A percentile compares a stretch with the other conserved stretches of the same genome.
These are phyloP conservation scores for Lasiosphaeris hirsuta DNA, from an alignment of 495 filamentous ascomycete species.

Conservation along the genomic window DNA sequence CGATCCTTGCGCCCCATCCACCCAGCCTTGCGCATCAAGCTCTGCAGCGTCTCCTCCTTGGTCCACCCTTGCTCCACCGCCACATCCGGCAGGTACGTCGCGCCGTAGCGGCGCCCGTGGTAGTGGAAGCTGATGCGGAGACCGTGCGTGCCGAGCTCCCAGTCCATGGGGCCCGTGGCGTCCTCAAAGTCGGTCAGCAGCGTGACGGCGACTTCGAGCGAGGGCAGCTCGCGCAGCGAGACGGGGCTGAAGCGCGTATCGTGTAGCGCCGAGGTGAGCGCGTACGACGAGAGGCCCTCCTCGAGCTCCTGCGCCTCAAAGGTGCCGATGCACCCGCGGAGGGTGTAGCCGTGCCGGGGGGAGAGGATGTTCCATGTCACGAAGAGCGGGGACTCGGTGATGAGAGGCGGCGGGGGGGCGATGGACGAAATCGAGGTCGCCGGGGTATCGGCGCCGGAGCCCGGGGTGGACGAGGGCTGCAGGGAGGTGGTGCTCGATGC, in stretches of 20 bases:
- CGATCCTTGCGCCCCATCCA: slow-evolving; percentile 66
- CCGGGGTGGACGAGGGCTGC: slow-evolving; percentile 20
- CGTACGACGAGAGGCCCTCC: slow-evolving; percentile 72
- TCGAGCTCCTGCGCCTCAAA: slow-evolving; percentile 78
- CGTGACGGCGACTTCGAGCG: slow-evolving; percentile 67
- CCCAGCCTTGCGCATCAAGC: slow-evolving; percentile 90
- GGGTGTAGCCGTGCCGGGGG: slow-evolving; percentile 50
- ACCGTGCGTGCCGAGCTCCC: slow-evolving; percentile 82
- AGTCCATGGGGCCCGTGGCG: slow-evolving; percentile 71
- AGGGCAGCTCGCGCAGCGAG: slow-evolving; percentile 59
- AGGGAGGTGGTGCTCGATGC: slow-evolving; percentile 26
- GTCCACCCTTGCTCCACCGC: slow-evolving; percentile 91
- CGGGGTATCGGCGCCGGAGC: slow-evolving; percentile 26
- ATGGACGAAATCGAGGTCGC: slow-evolving; percentile 37
- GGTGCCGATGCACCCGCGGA: slow-evolving; percentile 95
- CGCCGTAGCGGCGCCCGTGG: slow-evolving; percentile 63
- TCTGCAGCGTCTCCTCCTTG: slow-evolving; percentile 85
- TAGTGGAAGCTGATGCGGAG: slow-evolving; percentile 72
- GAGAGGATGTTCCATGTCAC: slow-evolving; percentile 89
- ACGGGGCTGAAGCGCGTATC: slow-evolving; percentile 85
- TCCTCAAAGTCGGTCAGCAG: slow-evolving; percentile 75
- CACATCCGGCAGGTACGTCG: slow-evolving; percentile 92
- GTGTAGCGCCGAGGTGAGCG: slow-evolving; percentile 83
- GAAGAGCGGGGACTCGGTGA: slow-evolving; percentile 67
- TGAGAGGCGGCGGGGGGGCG: slow-evolving; percentile 6